Conservation (phyloP, 1,284 basidiomycete species). For the Rhodotorula sp. region DNA sequence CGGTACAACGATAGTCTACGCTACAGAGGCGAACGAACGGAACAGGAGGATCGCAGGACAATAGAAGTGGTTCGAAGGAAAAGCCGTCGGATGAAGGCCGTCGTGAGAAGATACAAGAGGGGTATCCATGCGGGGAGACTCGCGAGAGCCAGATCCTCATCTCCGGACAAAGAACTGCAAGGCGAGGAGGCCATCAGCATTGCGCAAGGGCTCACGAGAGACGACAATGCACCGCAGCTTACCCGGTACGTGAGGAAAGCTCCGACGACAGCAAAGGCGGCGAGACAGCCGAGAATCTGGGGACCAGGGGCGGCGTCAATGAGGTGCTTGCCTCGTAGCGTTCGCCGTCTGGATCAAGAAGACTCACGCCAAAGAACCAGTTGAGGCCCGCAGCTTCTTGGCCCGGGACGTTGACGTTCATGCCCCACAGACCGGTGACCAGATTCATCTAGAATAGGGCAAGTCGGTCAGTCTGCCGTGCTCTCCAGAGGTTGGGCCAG, state of each 20-base stretch:
- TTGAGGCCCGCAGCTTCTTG: conserved; percentile 56
- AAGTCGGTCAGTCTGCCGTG: too few relatives aligned
- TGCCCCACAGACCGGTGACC: conserved; percentile 79
- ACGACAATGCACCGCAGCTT: background rate
- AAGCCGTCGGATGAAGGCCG: background rate
- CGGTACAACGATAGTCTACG: too few relatives aligned
- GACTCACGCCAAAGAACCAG: conserved; percentile 77
- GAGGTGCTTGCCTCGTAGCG: background rate
- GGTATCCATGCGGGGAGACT: too few relatives aligned
- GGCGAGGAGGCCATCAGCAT: background rate
- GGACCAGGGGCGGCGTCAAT: too few relatives aligned
- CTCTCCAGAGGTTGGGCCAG: background rate
- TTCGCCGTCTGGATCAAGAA: background rate
- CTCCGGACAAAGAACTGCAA: conserved; percentile 1
- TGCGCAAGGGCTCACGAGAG: background rate
- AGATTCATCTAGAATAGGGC: conserved; percentile 75
- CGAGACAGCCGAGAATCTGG: conserved; percentile 42
- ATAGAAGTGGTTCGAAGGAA: background rate
- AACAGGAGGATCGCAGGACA: background rate
- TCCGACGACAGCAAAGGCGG: conserved; percentile 39
- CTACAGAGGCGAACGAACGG: too few relatives aligned
- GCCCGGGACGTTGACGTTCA: conserved; percentile 91
- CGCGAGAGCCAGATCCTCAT: too few relatives aligned
- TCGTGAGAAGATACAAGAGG: too few relatives aligned
- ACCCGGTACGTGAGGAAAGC: conserved; percentile 41